phyloP scores from a whole-genome alignment of 805 yeast genomes.

The Schwanniomyces pseudopolymorphus region DNA sequence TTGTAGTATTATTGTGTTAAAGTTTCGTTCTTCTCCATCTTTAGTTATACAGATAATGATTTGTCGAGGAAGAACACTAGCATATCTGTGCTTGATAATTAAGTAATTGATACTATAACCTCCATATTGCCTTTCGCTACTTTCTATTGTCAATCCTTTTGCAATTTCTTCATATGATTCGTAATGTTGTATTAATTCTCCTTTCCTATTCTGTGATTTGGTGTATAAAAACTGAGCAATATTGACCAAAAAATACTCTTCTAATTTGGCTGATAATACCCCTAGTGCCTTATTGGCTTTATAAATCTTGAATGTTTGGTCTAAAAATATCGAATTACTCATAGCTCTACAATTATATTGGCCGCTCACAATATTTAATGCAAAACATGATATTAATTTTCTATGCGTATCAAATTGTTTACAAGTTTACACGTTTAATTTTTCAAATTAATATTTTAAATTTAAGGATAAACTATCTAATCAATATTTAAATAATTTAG shows the following conservation, averaged over 20 bases:
- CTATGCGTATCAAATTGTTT: not conserved
- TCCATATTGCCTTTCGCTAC: constrained; percentile 3
- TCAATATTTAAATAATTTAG: constrained; percentile 17
- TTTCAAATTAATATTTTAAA: not conserved
- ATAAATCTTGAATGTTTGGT: constrained; percentile 17
- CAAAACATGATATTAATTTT: not conserved
- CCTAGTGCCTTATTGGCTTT: constrained; percentile 12
- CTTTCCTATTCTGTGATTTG: constrained; percentile 3
- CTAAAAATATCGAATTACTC: constrained; percentile 9
- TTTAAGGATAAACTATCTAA: not conserved
- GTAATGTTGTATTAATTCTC: constrained; percentile 9
- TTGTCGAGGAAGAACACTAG: constrained; percentile 9
- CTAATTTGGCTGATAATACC: constrained; percentile 5
- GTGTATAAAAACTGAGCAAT: constrained; percentile 12
- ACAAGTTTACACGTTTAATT: not conserved
- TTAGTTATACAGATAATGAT: constrained; percentile 9
- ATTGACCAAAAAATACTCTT: constrained; percentile 7
- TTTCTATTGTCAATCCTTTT: constrained; percentile 8
- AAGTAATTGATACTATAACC: constrained; percentile 6
- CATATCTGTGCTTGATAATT: constrained; percentile 2
- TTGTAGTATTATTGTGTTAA: constrained; percentile 10
- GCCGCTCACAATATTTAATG: not conserved
- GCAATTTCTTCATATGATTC: constrained; percentile 9
- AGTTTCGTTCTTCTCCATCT: constrained; percentile 2
- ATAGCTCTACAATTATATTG: too few species aligned